Evolutionary conservation across 1,139 yeast species (phyloP), one percentile per base, ranked within the genome.

Genomic region (Suhomyces chickasaworum): DNA sequence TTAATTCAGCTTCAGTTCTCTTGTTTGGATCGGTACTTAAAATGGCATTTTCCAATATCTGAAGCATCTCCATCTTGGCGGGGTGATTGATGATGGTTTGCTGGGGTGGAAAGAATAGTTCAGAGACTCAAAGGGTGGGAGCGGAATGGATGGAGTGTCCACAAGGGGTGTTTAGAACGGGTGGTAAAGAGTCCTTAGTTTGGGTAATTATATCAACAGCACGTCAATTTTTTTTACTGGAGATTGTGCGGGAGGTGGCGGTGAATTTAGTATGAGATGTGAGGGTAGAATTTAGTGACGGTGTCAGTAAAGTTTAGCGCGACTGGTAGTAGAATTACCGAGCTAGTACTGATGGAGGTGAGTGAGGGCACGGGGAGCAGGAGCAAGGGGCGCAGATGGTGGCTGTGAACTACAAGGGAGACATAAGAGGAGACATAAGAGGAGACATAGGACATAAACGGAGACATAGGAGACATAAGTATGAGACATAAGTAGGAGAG

Each of bases 1-100:
- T 89, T 42, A 81, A 75, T 67, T 89, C 97, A 49, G 98, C 97
- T 55, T 81, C 81, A 33, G 84, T 71, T 68, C 98, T 84, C 57
- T 81, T 81, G 51, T 75, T 70, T 45, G 87, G 84, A 66, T 89
- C 85, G 16, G 75, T 79, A 59, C 75, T 78, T 57, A 84, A 70
- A 62, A 87, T 80, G 51, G 96, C 95, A 61, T 85, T 84, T 65
- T 88, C 95, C 61, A 89, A 80, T 51, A 86, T 74, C 58, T 79
- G 78, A 54, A 84, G 83, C 62, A 89, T 83, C 68, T 88, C 89
- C 85, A 83, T 83, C 40, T 40, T 49, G 46, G 31, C 34, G 29
- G 34, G 35, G 27, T 18, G 18, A n/a, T 34, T 29, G 29, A 9
- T 29, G 32, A 21, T 12, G 23, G 42, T n/a, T 22, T 7, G 33